Evolutionary conservation across 208 protist genomes (phyloP).

Genomic region (Trypanosoma caninum): DNA sequence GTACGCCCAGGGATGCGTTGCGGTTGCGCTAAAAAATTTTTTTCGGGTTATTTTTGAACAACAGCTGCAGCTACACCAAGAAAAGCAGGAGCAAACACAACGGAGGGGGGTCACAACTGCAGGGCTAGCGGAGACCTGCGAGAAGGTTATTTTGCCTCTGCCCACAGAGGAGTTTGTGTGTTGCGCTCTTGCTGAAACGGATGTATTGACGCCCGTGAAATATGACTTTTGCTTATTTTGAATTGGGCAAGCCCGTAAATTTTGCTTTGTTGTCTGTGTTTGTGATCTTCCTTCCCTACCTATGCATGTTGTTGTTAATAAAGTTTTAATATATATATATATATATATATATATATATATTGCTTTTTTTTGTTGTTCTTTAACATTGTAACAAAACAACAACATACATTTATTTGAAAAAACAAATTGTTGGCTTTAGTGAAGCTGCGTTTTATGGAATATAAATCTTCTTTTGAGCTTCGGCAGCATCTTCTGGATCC

Average conservation of each 20-base stretch:
- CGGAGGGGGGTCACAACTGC: too few relatives aligned
- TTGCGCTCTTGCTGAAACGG: constrained; percentile 6
- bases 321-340: background rate
- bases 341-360: background rate
- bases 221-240: constrained; percentile 19
- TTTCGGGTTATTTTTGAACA: constrained; percentile 65
- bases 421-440: too few relatives aligned
- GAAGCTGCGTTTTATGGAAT: constrained; percentile 45
- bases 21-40: constrained; percentile 47
- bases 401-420: too few relatives aligned
- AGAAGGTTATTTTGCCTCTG: background rate
- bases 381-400: constrained; percentile 3
- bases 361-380: background rate
- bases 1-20: constrained; percentile 37
- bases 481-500: constrained; percentile 74
- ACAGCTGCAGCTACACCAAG: constrained; percentile 3
- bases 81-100: too few relatives aligned
- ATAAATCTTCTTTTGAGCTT: constrained; percentile 85
- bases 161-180: constrained; percentile 19
- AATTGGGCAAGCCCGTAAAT: background rate
- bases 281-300: background rate
- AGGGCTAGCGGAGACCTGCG: background rate
- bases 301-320: background rate
- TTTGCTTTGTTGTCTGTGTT: constrained; percentile 1
- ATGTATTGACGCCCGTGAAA: constrained; percentile 10